These are phyloP conservation scores for Rhynchospora tenuis DNA, from an alignment of 176 grass and related monocot genomes.

Conservation along the genomic window DNA sequence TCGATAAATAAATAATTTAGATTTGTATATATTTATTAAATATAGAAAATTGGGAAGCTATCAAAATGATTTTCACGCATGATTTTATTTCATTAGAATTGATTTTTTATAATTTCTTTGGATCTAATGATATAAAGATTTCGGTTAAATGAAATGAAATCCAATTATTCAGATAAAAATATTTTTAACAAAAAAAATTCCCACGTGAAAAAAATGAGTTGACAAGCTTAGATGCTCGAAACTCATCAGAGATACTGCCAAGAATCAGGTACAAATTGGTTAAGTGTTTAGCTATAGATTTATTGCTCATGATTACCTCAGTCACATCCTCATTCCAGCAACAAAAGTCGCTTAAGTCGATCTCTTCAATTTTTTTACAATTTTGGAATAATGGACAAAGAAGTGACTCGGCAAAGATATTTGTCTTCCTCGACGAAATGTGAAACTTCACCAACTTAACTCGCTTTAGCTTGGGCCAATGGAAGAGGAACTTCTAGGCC, in stretches of 20 bases:
- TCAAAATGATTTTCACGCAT: too few relatives aligned
- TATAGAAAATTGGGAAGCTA: too few relatives aligned
- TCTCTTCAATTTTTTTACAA: conserved; percentile 37
- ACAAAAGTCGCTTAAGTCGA: conserved; percentile 93
- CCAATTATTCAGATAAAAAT: too few relatives aligned
- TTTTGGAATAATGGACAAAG: conserved; percentile 49
- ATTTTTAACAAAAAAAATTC: too few relatives aligned
- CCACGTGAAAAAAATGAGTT: background rate
- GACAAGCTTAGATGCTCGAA: conserved; percentile 53
- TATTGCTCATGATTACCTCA: conserved; percentile 43
- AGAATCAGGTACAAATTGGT: conserved; percentile 70
- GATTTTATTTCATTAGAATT: too few relatives aligned
- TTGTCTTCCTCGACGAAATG: conserved; percentile 34
- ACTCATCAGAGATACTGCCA: conserved; percentile 63
- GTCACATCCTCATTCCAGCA: conserved; percentile 93
- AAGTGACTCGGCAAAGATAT: conserved; percentile 52
- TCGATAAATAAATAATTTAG: too few relatives aligned
- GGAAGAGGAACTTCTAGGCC: too few relatives aligned
- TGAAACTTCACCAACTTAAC: conserved; percentile 91
- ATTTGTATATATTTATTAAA: too few relatives aligned
- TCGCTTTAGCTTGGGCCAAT: conserved; percentile 44
- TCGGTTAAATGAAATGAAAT: too few relatives aligned
- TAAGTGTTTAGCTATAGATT: conserved; percentile 33
- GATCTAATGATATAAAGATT: too few relatives aligned
- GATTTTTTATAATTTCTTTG: too few relatives aligned